Conservation (phyloP, 2,329 filamentous ascomycete genomes). For the Xylaria sp. region DNA sequence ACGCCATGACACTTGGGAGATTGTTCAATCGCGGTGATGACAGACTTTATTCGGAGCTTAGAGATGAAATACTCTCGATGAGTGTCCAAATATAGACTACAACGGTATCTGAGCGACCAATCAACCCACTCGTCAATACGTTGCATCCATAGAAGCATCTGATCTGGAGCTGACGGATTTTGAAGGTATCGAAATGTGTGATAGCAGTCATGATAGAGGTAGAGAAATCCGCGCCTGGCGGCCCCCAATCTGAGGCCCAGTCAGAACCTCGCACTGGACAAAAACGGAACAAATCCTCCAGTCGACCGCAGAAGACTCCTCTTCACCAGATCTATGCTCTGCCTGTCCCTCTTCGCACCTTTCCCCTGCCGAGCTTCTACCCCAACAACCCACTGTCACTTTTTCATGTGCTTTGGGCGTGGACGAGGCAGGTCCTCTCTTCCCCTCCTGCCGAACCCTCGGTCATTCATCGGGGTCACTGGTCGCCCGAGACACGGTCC, state of each 20-base stretch:
- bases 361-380: constrained; percentile 87
- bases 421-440: constrained; percentile 77
- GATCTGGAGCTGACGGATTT: constrained; percentile 9
- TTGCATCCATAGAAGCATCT: not conserved
- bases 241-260: constrained; percentile 31
- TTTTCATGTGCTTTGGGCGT: constrained; percentile 80
- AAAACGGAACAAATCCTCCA: constrained; percentile 13
- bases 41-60: constrained; percentile 65
- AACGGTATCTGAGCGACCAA: constrained; percentile 90
- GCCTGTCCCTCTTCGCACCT: constrained; percentile 81
- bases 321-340: constrained; percentile 81
- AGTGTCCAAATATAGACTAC: constrained; percentile 84
- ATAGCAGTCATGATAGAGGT: constrained; percentile 48
- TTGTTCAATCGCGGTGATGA: constrained; percentile 67
- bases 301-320: constrained; percentile 45
- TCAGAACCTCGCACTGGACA: not conserved
- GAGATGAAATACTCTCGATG: constrained; percentile 69
- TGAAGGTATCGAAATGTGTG: constrained; percentile 59
- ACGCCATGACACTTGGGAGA: not conserved
- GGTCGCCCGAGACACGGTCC: constrained; percentile 83
- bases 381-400: constrained; percentile 92
- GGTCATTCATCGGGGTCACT: constrained; percentile 75
- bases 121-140: not conserved
- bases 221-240: constrained; percentile 37
- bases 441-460: constrained; percentile 72